Percentiles rank a stretch among this genome's conserved stretches.
phyloP scores from a whole-genome alignment of 768 basidiomycete species.

The Sarcodon sp. region DNA sequence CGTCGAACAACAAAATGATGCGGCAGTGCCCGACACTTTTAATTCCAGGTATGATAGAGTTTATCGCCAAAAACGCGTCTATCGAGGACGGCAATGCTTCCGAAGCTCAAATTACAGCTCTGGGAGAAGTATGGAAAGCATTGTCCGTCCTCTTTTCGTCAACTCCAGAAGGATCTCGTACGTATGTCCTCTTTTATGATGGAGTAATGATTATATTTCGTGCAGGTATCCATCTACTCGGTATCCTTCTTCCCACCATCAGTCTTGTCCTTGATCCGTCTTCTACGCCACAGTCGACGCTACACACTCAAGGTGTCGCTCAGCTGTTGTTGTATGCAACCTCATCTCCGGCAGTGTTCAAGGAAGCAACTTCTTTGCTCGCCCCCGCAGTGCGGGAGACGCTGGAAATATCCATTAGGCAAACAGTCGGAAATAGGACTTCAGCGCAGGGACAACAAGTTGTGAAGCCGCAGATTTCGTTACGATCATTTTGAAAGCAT shows the following conservation, averaged over 20 bases:
- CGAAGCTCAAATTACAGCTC: conserved; percentile 44
- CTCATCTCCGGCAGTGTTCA: conserved; percentile 63
- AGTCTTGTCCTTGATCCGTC: conserved; percentile 53
- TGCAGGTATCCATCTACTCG: conserved; percentile 53
- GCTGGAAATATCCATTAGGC: conserved; percentile 69
- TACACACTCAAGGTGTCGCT: conserved; percentile 46
- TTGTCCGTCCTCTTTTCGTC: conserved; percentile 52
- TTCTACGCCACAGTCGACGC: conserved; percentile 23
- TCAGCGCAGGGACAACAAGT: conserved; percentile 21
- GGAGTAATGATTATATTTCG: conserved; percentile 3
- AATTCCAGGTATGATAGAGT: conserved; percentile 73
- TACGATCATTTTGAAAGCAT: conserved; percentile 45
- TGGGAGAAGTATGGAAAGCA: conserved; percentile 76
- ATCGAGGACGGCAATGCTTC: conserved; percentile 43
- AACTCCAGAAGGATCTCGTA: conserved; percentile 49
- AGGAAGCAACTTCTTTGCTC: conserved; percentile 66
- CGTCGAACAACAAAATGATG: conserved; percentile 50
- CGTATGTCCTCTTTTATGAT: conserved; percentile 14
- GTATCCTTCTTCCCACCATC: conserved; percentile 65
- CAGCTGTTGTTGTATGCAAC: conserved; percentile 68
- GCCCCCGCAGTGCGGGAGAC: conserved; percentile 41
- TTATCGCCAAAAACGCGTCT: conserved; percentile 57
- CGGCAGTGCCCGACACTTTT: conserved; percentile 61
- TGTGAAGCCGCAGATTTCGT: conserved; percentile 66
- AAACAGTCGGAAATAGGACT: conserved; percentile 42